Evolutionary conservation across 2,329 filamentous ascomycete species (phyloP), one percentile per base, ranked within the genome.

Genomic region (Penicillium janthinellum): DNA sequence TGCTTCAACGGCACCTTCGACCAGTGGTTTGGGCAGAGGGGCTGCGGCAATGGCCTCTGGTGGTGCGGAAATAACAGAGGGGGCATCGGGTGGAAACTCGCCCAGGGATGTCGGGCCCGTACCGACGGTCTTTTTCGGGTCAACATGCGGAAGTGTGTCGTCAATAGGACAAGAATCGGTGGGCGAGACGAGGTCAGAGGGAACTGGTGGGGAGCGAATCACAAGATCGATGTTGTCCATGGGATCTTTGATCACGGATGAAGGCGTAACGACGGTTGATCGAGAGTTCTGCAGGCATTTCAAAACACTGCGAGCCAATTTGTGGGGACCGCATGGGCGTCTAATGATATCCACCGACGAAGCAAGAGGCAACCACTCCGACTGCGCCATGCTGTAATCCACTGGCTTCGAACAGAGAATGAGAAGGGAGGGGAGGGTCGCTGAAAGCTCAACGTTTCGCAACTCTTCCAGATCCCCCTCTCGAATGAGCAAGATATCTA

Each of bases 311-410:
- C 72, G 75, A 4, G 76, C 76, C 48, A 79, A 61, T 49, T 78
- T 79, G 54, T 78, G 75, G 7, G 77, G 76, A 1, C 76, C 77
- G 52, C 73, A 77, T 3, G 77, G 77, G 17, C 74, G 74, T 17
- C 73, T 71, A 31, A 78, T 72, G 25, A 78, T 73, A 52, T 78
- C 72, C 10, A 78, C 71, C 3, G 72, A 69, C 15, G 69, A 60
- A 2, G 75, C 71, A 38, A 76, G 61, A 6, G 69, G 62, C 2
- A 68, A 42, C 69, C 73, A 74, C 49, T 72, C 60, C 8, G 68
- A 61, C 35, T 67, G 61, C 17, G 71, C 65, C 5, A 65, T 62
- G 31, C 64, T 70, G 47, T 75, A 75, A 60, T 77, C 75, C 20
- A 76, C 66, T 0, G 75, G 66, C 45, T 73, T 73, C 56, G 72